Evolutionary conservation across 768 basidiomycete species (phyloP).

Genomic region (Serendipita sp.): DNA sequence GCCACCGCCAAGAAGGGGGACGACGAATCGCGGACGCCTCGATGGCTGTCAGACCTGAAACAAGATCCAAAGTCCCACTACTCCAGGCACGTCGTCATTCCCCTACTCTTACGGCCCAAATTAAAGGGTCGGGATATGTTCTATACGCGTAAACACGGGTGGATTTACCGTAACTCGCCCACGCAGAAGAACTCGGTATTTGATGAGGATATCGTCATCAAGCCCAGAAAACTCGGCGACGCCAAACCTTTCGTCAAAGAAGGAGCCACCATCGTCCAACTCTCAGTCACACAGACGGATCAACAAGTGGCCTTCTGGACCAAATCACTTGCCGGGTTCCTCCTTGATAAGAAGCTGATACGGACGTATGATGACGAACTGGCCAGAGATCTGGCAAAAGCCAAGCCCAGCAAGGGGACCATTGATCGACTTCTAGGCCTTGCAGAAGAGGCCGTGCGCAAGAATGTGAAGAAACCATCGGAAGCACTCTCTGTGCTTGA

Average conservation of each 20-base stretch:
- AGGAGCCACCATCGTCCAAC: slow-evolving; percentile 30
- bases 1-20: neutral
- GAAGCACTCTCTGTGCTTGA: too few relatives aligned
- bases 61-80: slow-evolving; percentile 28
- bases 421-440: too few relatives aligned
- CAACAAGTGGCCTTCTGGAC: neutral
- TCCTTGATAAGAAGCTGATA: slow-evolving; percentile 7
- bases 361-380: slow-evolving; percentile 29
- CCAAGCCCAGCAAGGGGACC: slow-evolving; percentile 22
- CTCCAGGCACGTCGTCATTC: slow-evolving; percentile 40
- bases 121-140: slow-evolving; percentile 47
- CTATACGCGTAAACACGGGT: slow-evolving; percentile 41
- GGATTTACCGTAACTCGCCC: slow-evolving; percentile 25
- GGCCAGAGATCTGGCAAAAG: slow-evolving; percentile 31
- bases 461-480: too few relatives aligned
- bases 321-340: neutral
- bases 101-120: slow-evolving; percentile 46
- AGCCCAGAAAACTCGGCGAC: neutral
- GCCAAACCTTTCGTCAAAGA: slow-evolving; percentile 22
- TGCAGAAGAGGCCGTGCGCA: too few relatives aligned
- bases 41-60: slow-evolving; percentile 39
- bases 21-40: slow-evolving; percentile 22
- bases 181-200: neutral
- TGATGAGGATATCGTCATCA: neutral
- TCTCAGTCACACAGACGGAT: slow-evolving; percentile 20